Percentiles rank a stretch among this genome's conserved stretches.
Evolutionary conservation across 202 grass and related monocot species (phyloP).

Genomic region (Bolboschoenoplectus hybrid): DNA sequence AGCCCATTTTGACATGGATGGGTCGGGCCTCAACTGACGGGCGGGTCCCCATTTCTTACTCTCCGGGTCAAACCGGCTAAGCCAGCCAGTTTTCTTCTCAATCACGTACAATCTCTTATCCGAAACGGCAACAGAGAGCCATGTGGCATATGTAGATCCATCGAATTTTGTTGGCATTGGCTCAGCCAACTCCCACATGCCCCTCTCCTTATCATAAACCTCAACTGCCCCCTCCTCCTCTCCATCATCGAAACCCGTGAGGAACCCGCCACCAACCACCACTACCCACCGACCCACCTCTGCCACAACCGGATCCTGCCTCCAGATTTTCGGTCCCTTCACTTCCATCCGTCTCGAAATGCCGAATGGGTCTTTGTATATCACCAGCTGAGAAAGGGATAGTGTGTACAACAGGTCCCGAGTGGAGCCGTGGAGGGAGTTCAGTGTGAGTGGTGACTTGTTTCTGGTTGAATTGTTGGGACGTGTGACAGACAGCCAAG

Average conservation of each 20-base stretch:
- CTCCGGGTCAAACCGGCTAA: constrained; percentile 76
- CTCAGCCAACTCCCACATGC: constrained; percentile 54
- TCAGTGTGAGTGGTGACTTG: not conserved
- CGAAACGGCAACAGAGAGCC: constrained; percentile 60
- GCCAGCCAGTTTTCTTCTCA: constrained; percentile 53
- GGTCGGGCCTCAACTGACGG: constrained; percentile 36
- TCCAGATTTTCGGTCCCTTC: constrained; percentile 57
- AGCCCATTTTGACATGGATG: constrained; percentile 43
- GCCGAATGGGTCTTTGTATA: constrained; percentile 61
- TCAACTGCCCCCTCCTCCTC: constrained; percentile 56
- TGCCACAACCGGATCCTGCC: constrained; percentile 74
- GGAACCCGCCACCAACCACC: constrained; percentile 61
- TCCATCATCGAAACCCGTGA: constrained; percentile 49
- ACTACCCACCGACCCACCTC: constrained; percentile 60
- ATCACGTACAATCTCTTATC: constrained; percentile 56
- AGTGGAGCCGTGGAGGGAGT: constrained; percentile 43
- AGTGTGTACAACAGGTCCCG: constrained; percentile 71
- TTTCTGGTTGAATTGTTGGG: constrained; percentile 41
- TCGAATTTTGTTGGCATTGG: constrained; percentile 56
- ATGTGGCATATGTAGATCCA: constrained; percentile 57
- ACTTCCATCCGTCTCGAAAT: constrained; percentile 35
- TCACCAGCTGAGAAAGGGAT: constrained; percentile 53
- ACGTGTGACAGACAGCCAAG: constrained; percentile 45
- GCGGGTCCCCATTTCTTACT: constrained; percentile 53
- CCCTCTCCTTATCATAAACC: constrained; percentile 44